Conservation (phyloP, 2,329 filamentous ascomycete genomes). For the Colletotrichum acutatum region DNA sequence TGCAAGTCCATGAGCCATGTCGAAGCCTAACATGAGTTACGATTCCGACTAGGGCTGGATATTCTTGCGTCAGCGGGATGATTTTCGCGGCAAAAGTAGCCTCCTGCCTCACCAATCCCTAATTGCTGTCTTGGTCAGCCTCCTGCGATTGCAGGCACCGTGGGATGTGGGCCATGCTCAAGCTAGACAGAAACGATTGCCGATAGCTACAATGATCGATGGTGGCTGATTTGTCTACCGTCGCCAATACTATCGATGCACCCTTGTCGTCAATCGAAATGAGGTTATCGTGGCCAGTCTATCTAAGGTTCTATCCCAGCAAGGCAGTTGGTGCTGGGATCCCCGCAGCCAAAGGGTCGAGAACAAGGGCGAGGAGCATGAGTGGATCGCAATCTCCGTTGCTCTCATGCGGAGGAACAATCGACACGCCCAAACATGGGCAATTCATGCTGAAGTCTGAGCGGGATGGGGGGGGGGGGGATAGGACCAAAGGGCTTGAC, state of each 20-base stretch:
- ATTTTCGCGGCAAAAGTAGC: neutral
- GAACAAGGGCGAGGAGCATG: neutral
- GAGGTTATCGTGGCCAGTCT: neutral
- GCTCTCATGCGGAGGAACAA: slow-evolving; percentile 17
- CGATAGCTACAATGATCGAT: neutral
- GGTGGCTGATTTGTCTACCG: neutral
- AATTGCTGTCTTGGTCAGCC: too few species aligned
- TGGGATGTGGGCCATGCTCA: too few species aligned
- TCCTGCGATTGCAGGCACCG: too few species aligned
- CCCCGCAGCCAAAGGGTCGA: neutral
- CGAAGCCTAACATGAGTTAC: too few species aligned
- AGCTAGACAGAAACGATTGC: neutral
- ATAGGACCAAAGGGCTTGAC: neutral
- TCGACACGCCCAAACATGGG: neutral
- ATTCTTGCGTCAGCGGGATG: too few species aligned
- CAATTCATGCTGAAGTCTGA: slow-evolving; percentile 2
- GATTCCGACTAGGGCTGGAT: too few species aligned
- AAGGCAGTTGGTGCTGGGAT: neutral
- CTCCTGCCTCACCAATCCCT: neutral
- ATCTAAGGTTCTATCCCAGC: neutral
- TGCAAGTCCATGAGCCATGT: neutral
- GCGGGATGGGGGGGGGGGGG: neutral
- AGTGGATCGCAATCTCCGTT: slow-evolving; percentile 4
- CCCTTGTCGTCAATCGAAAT: neutral
- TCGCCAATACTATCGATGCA: neutral